Conservation (phyloP, 1,284 basidiomycete genomes). For the Puccinia sorghi region DNA sequence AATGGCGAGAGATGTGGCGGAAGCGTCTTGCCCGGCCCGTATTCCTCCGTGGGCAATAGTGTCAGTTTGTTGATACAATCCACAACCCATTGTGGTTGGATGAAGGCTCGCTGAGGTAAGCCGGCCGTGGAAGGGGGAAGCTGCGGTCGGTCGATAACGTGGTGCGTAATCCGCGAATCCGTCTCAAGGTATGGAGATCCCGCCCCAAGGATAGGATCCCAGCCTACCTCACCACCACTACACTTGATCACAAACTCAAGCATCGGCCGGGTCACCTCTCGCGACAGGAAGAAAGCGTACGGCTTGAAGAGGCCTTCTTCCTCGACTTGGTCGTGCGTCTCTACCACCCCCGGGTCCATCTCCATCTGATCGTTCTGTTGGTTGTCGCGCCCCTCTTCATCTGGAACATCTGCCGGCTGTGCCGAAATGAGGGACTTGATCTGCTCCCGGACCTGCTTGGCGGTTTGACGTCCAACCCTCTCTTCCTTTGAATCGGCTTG, state of each 20-base stretch:
- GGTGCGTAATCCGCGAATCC: slow-evolving; percentile 79
- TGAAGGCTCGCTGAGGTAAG: slow-evolving; percentile 71
- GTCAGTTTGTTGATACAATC: slow-evolving; percentile 89
- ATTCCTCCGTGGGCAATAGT: slow-evolving; percentile 80
- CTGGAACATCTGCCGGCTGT: slow-evolving; percentile 59
- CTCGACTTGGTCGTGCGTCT: slow-evolving; percentile 62
- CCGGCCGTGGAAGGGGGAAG: slow-evolving; percentile 53
- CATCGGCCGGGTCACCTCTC: slow-evolving; percentile 86
- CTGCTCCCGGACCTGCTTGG: slow-evolving; percentile 61
- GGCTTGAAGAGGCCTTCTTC: slow-evolving; percentile 69
- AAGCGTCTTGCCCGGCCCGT: slow-evolving; percentile 80
- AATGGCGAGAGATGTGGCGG: slow-evolving; percentile 97
- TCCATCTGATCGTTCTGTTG: slow-evolving; percentile 21
- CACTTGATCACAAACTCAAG: slow-evolving; percentile 94
- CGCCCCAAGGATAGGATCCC: slow-evolving; percentile 75
- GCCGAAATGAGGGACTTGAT: slow-evolving; percentile 56
- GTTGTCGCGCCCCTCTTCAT: slow-evolving; percentile 58
- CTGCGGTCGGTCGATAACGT: slow-evolving; percentile 86
- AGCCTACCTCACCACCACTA: slow-evolving; percentile 77
- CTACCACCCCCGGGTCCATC: slow-evolving; percentile 59
- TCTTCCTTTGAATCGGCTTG: slow-evolving; percentile 53
- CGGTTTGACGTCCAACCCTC: slow-evolving; percentile 59
- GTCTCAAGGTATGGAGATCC: slow-evolving; percentile 72
- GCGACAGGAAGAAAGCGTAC: slow-evolving; percentile 91
- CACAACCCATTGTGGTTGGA: slow-evolving; percentile 98